phyloP scores from a whole-genome alignment of 192 early-diverging fungal genomes.

The Martensiomyces pterosporus region DNA sequence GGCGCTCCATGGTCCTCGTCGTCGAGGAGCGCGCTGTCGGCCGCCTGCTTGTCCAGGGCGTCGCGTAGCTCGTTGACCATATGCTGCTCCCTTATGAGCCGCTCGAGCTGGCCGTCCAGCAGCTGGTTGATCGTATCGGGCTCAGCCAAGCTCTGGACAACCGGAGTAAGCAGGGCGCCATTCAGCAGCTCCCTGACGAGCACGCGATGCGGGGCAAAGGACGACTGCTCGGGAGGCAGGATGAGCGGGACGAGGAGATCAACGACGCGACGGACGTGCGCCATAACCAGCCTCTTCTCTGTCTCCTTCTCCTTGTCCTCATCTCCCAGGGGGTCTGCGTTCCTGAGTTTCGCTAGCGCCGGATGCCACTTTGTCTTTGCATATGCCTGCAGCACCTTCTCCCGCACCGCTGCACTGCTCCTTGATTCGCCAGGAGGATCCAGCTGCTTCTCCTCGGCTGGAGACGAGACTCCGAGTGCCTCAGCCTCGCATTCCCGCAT shows the following conservation, averaged over 20 bases:
- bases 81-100: slow-evolving; percentile 52
- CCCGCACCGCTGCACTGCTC: slow-evolving; percentile 4
- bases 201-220: slow-evolving; percentile 55
- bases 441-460: too few species aligned
- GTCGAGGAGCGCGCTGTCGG: too few species aligned
- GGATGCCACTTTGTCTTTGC: slow-evolving; percentile 24
- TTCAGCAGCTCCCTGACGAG: slow-evolving; percentile 74
- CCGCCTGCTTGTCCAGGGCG: slow-evolving; percentile 63
- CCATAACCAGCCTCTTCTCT: slow-evolving; percentile 50
- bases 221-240: slow-evolving; percentile 54
- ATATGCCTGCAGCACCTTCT: slow-evolving; percentile 16
- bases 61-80: slow-evolving; percentile 70
- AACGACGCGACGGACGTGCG: slow-evolving; percentile 60
- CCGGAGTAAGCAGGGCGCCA: slow-evolving; percentile 63
- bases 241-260: slow-evolving; percentile 64
- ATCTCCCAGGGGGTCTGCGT: background rate
- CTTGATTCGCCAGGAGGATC: too few species aligned
- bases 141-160: slow-evolving; percentile 66
- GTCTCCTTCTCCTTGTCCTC: slow-evolving; percentile 13
- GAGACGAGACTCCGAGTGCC: slow-evolving; percentile 49
- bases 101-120: slow-evolving; percentile 57
- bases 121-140: slow-evolving; percentile 87
- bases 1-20: slow-evolving; percentile 2
- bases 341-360: background rate
- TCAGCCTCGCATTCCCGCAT: slow-evolving; percentile 53